Percentiles rank a stretch among this genome's conserved stretches.
These are phyloP conservation scores for Tripterygium wilfordii DNA, from an alignment of 177 flowering plant genomes.

Conservation along the genomic window DNA sequence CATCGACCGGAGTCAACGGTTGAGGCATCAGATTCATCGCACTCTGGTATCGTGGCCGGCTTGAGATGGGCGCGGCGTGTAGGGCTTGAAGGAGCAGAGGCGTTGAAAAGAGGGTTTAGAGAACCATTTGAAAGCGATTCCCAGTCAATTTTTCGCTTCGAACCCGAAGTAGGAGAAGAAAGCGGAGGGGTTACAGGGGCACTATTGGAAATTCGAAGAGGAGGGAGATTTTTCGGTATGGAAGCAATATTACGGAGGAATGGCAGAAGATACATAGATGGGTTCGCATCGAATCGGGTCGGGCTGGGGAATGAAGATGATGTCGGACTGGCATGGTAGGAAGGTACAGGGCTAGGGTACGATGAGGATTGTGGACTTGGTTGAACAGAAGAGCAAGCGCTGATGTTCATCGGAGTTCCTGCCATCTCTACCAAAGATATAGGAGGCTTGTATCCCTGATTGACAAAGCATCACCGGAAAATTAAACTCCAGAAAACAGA, in stretches of 20 bases:
- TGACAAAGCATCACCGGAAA: neutral
- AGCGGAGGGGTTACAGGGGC: conserved; percentile 73
- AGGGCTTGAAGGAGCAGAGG: conserved; percentile 92
- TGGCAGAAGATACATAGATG: conserved; percentile 65
- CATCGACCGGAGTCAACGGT: conserved; percentile 76
- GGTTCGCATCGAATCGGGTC: conserved; percentile 52
- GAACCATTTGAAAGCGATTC: conserved; percentile 45
- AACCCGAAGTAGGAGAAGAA: conserved; percentile 54
- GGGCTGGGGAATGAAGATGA: conserved; percentile 91
- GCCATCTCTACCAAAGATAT: conserved; percentile 27
- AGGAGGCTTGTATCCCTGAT: conserved; percentile 54
- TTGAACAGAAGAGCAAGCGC: conserved; percentile 44
- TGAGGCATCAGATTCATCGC: conserved; percentile 89
- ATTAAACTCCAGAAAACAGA: neutral
- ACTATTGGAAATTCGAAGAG: conserved; percentile 61
- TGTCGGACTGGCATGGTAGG: conserved; percentile 83
- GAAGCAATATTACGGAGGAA: conserved; percentile 65
- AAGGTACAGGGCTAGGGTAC: conserved; percentile 74
- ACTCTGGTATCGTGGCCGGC: conserved; percentile 78
- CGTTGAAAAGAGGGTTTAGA: conserved; percentile 60
- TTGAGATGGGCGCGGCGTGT: conserved; percentile 45
- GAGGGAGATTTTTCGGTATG: conserved; percentile 69
- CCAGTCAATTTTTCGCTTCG: conserved; percentile 58
- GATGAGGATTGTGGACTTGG: conserved; percentile 64
- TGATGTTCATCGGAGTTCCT: conserved; percentile 33